Evolutionary conservation across 2,329 filamentous ascomycete genomes (phyloP), one percentile per base, ranked within the genome.

Genomic region (Trichoderma atroviride): DNA sequence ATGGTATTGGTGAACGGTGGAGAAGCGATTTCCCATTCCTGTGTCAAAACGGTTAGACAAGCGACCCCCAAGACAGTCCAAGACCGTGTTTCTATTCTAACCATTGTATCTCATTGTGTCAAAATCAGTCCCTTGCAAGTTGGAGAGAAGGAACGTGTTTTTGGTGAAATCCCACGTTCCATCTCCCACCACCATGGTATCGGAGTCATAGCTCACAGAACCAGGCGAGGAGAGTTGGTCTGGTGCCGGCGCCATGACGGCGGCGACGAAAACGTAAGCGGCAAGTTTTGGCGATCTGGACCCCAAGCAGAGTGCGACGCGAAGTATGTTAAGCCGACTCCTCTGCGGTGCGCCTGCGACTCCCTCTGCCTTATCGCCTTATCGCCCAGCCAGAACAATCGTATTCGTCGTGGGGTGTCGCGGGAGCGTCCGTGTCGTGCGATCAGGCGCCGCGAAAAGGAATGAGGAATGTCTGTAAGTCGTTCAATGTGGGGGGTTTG

Each of bases 31-130:
- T 70, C 89, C 91, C 92, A 95, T 94, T 78, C 92, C 91, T 92
- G 52, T 59, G n/a, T 50, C 24, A 35, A 47, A 24, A 55, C 71
- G 74, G 75, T 74, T 53, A 72, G 67, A 68, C 50, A 56, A 37
- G 33, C 31, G 47, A 62, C 40, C 40, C 40, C 33, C 40, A 19
- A 63, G 64, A 53, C 62, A 70, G 33, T 22, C 29, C 14, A n/a
- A 53, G 1, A 13, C 57, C 52, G 24, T 19, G 19, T 43, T 43
- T 29, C 47, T 50, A 33, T 58, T 40, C 59, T 22, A 55, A 93
- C 91, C 92, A 86, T 96, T 96, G 81, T 93, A 94, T 77, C 86
- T 89, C 89, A 92, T 94, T 6, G 92, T 94, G 61, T 90, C 91
- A 78, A 93, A 92, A 77, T 94, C 92, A 72, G 93, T 80, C 10